Evolutionary conservation across 345 rosid species (phyloP).

Genomic region (Diplotaxis tenuifolia): DNA sequence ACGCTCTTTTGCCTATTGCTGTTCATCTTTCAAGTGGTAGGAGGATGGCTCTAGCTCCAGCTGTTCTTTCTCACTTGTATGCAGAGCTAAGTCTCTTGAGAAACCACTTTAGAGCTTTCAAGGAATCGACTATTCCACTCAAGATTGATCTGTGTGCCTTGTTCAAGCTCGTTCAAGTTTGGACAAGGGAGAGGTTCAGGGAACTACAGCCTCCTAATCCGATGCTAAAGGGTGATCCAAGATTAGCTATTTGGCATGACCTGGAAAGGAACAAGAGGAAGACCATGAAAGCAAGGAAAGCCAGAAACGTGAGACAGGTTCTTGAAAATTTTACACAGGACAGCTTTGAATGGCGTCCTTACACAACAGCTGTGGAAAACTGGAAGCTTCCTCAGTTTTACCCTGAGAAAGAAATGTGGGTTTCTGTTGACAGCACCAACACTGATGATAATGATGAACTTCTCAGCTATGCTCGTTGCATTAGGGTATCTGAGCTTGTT

Average conservation of each 20-base stretch:
- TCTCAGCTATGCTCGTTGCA: too few relatives aligned
- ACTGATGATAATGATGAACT: too few relatives aligned
- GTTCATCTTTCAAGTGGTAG: conserved; percentile 40
- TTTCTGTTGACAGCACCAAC: too few relatives aligned
- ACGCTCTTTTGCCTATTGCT: conserved; percentile 25
- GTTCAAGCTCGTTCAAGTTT: conserved; percentile 44
- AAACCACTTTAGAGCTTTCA: not conserved
- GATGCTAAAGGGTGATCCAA: conserved; percentile 32
- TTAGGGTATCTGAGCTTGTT: too few relatives aligned
- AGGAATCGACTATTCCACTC: too few relatives aligned
- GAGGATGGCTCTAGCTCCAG: conserved; percentile 43
- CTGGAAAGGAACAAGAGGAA: not conserved
- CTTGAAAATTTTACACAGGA: too few relatives aligned
- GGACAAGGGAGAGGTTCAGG: conserved; percentile 54
- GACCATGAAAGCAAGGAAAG: too few relatives aligned
- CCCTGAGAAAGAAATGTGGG: conserved; percentile 30
- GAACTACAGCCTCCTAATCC: conserved; percentile 31
- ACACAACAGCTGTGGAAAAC: conserved; percentile 18
- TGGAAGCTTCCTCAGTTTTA: conserved; percentile 37
- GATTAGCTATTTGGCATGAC: conserved; percentile 40
- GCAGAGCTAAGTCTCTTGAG: conserved; percentile 39
- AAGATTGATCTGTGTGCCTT: conserved; percentile 22
- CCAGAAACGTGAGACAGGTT: too few relatives aligned
- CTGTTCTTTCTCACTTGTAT: conserved; percentile 45
- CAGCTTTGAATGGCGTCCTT: conserved; percentile 53